Evolutionary conservation across 2,329 filamentous ascomycete species (phyloP).

Genomic region (Cladosporium colombiae): DNA sequence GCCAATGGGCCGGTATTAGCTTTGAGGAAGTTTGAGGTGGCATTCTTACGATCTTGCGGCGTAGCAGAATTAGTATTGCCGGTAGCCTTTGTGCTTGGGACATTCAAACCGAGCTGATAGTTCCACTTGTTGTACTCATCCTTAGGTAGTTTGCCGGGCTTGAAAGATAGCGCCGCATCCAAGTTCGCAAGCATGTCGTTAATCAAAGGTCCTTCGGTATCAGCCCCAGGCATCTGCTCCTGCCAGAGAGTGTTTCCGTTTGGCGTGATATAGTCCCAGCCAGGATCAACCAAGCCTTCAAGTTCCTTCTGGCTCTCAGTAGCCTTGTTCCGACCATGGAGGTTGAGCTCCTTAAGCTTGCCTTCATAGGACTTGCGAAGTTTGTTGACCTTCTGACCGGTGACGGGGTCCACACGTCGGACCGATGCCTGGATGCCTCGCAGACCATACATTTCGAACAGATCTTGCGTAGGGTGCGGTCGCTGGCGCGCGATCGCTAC

Average conservation of each 20-base stretch:
- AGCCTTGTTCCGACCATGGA: conserved; percentile 53
- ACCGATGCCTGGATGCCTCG: conserved; percentile 59
- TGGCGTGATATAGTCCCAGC: conserved; percentile 27
- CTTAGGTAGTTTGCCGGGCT: conserved; percentile 44
- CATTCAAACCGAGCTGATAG: conserved; percentile 48
- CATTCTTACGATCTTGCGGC: conserved; percentile 21
- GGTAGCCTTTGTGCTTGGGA: conserved; percentile 32
- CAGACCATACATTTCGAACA: conserved; percentile 61
- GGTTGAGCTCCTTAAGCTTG: conserved; percentile 52
- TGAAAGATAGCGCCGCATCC: conserved; percentile 45
- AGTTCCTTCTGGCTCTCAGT: conserved; percentile 42
- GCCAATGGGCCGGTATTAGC: conserved; percentile 22
- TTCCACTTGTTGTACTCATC: conserved; percentile 46
- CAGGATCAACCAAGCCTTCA: conserved; percentile 37
- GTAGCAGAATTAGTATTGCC: background rate
- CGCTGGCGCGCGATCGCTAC: conserved; percentile 48
- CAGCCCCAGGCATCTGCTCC: conserved; percentile 5
- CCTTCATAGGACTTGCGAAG: conserved; percentile 59
- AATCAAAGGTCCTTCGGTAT: conserved; percentile 37
- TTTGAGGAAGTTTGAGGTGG: conserved; percentile 8
- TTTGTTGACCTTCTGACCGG: conserved; percentile 66
- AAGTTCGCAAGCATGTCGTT: conserved; percentile 40
- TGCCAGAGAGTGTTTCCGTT: conserved; percentile 41
- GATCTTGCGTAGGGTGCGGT: conserved; percentile 59
- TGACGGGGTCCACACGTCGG: conserved; percentile 59